Percentiles rank a stretch among this genome's conserved stretches.
Conservation (phyloP, 2,329 filamentous ascomycete species). For the Chaetomiaceae sp. region DNA sequence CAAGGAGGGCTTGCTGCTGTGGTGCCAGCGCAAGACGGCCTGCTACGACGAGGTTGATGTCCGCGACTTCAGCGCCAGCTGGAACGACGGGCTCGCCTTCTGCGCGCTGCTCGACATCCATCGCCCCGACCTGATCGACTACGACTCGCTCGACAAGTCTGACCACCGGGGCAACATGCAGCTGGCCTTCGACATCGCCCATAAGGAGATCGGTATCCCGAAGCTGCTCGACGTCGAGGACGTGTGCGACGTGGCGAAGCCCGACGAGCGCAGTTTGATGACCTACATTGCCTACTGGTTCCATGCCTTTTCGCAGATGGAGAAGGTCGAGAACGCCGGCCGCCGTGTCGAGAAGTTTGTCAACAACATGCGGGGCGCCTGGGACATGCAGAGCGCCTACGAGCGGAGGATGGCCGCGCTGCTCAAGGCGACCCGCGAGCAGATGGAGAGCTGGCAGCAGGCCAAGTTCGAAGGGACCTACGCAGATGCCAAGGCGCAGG, state of each 20-base stretch:
- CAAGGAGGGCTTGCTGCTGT: constrained; percentile 88
- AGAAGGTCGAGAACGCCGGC: constrained; percentile 95
- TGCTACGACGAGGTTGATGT: constrained; percentile 98
- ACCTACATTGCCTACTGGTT: constrained; percentile 99
- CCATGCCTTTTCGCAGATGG: constrained; percentile 98
- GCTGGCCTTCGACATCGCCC: constrained; percentile 91
- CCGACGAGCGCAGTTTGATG: constrained; percentile 95
- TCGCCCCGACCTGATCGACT: constrained; percentile 94
- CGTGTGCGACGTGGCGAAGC: constrained; percentile 92
- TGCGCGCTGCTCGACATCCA: constrained; percentile 96
- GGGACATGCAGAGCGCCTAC: constrained; percentile 98
- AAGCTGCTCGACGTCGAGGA: constrained; percentile 95
- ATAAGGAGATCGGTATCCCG: constrained; percentile 94
- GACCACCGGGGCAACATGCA: constrained; percentile 98
- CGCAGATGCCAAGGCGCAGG: constrained; percentile 83
- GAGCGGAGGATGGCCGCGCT: constrained; percentile 86
- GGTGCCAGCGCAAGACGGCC: constrained; percentile 97
- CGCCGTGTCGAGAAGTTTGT: constrained; percentile 97
- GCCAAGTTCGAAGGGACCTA: constrained; percentile 89
- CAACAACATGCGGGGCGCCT: constrained; percentile 96
- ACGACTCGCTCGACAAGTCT: constrained; percentile 85
- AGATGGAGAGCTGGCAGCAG: constrained; percentile 70
- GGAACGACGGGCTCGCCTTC: constrained; percentile 96
- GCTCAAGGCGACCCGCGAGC: constrained; percentile 66
- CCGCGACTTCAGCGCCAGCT: constrained; percentile 88